These are phyloP conservation scores for California macrophylla DNA, from an alignment of 441 rosid species.

Conservation along the genomic window DNA sequence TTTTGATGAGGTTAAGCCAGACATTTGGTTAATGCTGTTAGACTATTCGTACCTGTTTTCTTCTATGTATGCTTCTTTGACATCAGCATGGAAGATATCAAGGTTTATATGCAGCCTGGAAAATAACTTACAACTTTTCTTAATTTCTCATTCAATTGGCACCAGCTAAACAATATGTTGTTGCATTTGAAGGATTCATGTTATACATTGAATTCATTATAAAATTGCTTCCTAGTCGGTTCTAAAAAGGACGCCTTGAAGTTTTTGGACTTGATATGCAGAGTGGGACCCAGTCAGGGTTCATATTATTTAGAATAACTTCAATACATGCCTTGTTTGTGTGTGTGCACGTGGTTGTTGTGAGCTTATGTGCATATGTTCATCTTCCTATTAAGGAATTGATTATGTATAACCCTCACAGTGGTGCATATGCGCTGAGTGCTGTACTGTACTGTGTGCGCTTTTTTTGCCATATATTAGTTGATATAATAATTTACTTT, in stretches of 20 bases:
- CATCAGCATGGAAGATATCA: not conserved
- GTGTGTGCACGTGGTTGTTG: slow-evolving; percentile 4
- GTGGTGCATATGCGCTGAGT: not conserved
- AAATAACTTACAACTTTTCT: not conserved
- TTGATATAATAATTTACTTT: not conserved
- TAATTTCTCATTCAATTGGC: not conserved
- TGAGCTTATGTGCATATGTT: not conserved
- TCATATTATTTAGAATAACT: not conserved
- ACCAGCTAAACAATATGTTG: not conserved
- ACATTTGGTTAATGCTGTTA: not conserved
- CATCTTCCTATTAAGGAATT: not conserved
- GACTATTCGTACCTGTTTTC: too few species aligned
- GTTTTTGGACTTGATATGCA: not conserved
- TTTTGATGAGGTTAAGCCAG: not conserved
- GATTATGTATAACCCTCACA: not conserved
- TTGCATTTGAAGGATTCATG: not conserved
- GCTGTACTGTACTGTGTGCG: not conserved
- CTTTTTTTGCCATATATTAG: not conserved
- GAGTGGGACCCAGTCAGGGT: not conserved
- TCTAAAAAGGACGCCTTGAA: not conserved
- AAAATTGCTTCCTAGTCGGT: not conserved
- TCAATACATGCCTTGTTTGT: not conserved
- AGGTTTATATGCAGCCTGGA: not conserved
- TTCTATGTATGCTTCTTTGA: not conserved
- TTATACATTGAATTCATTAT: not conserved